Conservation (phyloP, 2,329 filamentous ascomycete genomes). For the Chlorencoelia australis region DNA sequence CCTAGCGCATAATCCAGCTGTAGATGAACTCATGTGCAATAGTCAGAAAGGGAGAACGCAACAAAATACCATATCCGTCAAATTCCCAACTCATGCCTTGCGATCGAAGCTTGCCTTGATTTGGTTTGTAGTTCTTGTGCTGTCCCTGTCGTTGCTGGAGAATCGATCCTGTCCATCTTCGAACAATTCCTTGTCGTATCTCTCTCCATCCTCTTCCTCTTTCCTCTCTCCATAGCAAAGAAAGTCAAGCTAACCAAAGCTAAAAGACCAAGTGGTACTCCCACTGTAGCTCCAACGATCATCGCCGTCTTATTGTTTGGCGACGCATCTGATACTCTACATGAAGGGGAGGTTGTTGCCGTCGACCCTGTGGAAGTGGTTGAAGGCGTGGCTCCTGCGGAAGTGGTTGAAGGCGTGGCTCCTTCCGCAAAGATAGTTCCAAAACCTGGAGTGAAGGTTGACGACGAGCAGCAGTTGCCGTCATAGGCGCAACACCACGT, state of each 20-base stretch:
- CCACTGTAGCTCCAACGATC: constrained; percentile 10
- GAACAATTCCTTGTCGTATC: too few species aligned
- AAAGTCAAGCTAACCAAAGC: constrained; percentile 3
- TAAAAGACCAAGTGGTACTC: constrained; percentile 5
- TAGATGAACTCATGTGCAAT: too few species aligned
- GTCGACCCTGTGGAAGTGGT: background rate
- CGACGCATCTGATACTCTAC: background rate
- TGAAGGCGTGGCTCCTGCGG: background rate
- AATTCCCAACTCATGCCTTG: too few species aligned
- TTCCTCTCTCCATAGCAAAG: constrained; percentile 6
- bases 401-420: background rate
- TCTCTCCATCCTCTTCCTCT: constrained; percentile 3
- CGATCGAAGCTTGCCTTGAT: too few species aligned
- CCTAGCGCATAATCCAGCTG: too few species aligned
- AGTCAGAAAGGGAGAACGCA: too few species aligned
- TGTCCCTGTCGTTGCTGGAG: too few species aligned
- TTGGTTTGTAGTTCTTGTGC: too few species aligned
- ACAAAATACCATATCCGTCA: too few species aligned
- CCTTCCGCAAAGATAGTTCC: constrained; percentile 11
- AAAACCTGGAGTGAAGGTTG: constrained; percentile 6
- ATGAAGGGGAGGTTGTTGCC: background rate
- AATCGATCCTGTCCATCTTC: too few species aligned
- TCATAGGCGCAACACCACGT: constrained; percentile 17
- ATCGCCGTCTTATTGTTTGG: background rate
- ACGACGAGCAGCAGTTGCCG: constrained; percentile 8